These are phyloP conservation scores for Silene uniflora DNA, from an alignment of 148 eudicot genomes.

Conservation along the genomic window DNA sequence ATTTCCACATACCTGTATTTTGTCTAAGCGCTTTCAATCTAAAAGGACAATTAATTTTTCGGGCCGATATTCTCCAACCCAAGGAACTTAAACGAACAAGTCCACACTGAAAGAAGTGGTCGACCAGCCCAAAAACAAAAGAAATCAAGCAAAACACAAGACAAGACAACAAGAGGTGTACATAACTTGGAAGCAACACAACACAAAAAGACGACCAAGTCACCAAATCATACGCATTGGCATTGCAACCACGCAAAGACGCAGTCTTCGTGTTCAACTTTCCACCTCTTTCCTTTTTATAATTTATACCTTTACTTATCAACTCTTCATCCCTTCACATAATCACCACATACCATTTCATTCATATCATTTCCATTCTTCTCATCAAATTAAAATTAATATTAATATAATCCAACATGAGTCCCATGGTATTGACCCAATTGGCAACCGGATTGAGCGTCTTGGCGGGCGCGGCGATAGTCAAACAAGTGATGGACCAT, in stretches of 20 bases:
- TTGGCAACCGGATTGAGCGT: slow-evolving; percentile 76
- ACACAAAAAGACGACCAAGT: background rate
- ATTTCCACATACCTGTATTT: no score
- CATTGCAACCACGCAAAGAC: background rate
- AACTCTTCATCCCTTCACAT: no score
- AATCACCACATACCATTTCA: no score
- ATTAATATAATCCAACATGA: slow-evolving; percentile 29
- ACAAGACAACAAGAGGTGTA: background rate
- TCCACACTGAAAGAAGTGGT: no score
- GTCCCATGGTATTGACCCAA: slow-evolving; percentile 71
- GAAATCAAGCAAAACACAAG: background rate
- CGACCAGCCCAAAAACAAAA: background rate
- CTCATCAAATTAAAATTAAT: no score
- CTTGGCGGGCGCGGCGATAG: slow-evolving; percentile 68
- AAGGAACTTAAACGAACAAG: no score
- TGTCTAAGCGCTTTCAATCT: no score
- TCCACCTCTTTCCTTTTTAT: background rate
- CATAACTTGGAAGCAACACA: background rate
- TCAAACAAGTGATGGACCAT: slow-evolving; percentile 63
- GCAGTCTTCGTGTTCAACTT: slow-evolving; percentile 6
- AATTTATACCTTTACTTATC: no score
- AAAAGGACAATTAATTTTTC: no score
- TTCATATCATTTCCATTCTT: background rate
- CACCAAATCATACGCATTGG: no score
- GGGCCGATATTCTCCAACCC: no score